Evolutionary conservation across 228 moss, liverwort and hornwort genomes (phyloP), one percentile per base, ranked within the genome.

Genomic region (Sphagnum fallax): DNA sequence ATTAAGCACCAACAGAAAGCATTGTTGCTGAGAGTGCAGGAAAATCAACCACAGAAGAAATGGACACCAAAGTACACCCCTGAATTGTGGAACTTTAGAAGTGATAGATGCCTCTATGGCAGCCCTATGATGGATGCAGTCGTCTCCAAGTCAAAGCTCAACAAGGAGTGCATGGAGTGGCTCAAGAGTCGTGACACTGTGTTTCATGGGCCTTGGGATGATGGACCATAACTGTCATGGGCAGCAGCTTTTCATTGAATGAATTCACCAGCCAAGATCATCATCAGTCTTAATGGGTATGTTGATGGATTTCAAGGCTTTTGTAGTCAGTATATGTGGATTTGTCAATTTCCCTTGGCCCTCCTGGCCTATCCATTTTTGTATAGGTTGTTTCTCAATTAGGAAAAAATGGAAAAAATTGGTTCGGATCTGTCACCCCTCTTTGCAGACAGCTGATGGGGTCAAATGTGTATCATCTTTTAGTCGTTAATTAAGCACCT

Each of bases 91-190:
- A 79, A 80, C 68, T 94, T 93, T 75, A 98, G 89, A 76, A 98
- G 90, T 65, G 90, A 92, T 63, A 83, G 94, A 52, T 84, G 88
- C 70, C 79, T 98, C 53, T 98, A 85, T 52, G 98, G 98, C 65
- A 98, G 98, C 77, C 98, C 98, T 9, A 98, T 98, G 98, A 81
- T 98, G 73, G 98, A 98, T 75, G 83, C 90, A 52, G 94, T 93
- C 66, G 81, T 94, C 8, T 83, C 87, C 11, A 83, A 83, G 61
- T 86, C 81, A 60, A 81, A 91, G 71, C 80, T 94, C 69, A 87
- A 80, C 79, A 84, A 82, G 70, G 85, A 90, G 61, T 87, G 92
- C 75, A 63, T 90, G 71, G 76, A 79, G 65, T 98, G 98, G 98
- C 85, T 98, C 69, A 93, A 89, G 86, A 73, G 63, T 65, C 98